Percentiles rank a stretch among this genome's conserved stretches.
These are phyloP conservation scores for Crithidia brevicula DNA, from an alignment of 208 protist species.

Conservation along the genomic window DNA sequence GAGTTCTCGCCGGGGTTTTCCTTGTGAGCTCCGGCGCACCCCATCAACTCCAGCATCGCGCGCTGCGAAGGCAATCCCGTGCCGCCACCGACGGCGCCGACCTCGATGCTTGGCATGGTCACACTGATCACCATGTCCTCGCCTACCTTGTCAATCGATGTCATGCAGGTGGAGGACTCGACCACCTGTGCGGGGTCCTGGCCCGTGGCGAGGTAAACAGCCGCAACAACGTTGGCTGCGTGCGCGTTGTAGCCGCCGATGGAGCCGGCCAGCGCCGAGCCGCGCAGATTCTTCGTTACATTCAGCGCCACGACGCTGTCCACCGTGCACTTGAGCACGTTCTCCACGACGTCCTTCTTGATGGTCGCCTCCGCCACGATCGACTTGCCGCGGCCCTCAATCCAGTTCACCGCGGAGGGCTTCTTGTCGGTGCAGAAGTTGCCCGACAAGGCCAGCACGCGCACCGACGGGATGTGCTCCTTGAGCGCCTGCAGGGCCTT, in stretches of 20 bases:
- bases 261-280: constrained; percentile 97
- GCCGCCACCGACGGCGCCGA: constrained; percentile 98
- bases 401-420: constrained; percentile 97
- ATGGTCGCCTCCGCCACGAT: constrained; percentile 96
- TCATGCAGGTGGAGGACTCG: constrained; percentile 97
- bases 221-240: constrained; percentile 98
- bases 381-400: constrained; percentile 96
- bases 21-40: constrained; percentile 84
- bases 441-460: constrained; percentile 93
- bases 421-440: constrained; percentile 99
- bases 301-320: constrained; percentile 94
- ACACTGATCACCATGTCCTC: constrained; percentile 95
- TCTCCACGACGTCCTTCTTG: constrained; percentile 86
- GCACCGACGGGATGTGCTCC: constrained; percentile 91
- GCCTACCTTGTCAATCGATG: constrained; percentile 92
- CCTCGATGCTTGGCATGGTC: constrained; percentile 98
- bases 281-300: constrained; percentile 96
- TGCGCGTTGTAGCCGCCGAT: constrained; percentile 98
- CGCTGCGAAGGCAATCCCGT: constrained; percentile 95
- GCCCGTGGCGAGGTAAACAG: constrained; percentile 97
- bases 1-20: constrained; percentile 91
- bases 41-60: constrained; percentile 94
- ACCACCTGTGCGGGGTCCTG: constrained; percentile 99
- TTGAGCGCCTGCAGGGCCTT: constrained; percentile 90
- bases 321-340: constrained; percentile 95